Base-by-base conservation (phyloP, 345 rosid species). In the Linum usitatissimum region DNA sequence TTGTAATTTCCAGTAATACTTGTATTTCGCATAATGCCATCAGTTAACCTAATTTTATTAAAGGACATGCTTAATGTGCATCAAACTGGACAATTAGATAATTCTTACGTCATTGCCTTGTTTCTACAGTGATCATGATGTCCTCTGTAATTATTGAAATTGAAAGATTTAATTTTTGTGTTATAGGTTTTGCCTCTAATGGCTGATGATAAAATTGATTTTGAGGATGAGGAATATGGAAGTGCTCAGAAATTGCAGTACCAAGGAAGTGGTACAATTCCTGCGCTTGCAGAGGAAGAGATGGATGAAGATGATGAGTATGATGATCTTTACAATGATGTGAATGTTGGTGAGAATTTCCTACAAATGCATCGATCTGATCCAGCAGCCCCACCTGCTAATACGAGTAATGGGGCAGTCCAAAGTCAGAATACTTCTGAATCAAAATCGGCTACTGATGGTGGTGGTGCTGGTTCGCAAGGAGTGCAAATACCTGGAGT, bases 261-360 rank as follows among this genome's bases (percentile, higher is more conserved):
- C 74, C 96, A 86, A 62, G 90, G 88, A 59, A 75, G 85, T 60
- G 96, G 88, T 63, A 80, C 96, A 23, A 88, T 88, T 58, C 88
- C 96, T 74, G 93, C 96, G 34, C 75, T 88, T 65, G 88, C 84
- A 3, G 96, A 88, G 75, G 96, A 81, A 71, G 96, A 86, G 64
- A 55, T 84, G 51, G 77, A 85, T 70, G 92, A 73, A 71, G 96
- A 88, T 71, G 96, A 88, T 68, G 96, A 88, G 64, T 88, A 81
- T 56, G 96, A 86, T 71, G 96, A 88, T 77, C 86, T 88, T 15
- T 88, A 88, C 58, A 88, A 87, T 59, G 93, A 88, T 78, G 93
- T 88, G 40, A 88, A 88, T 72, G 92, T 88, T 18, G 96, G 96
- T 21, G 96, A 85, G 72, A 79, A 84, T 70, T 84, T 85, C 66